phyloP scores from a whole-genome alignment of 768 basidiomycete species.

The Rhodotorula diobovata region DNA sequence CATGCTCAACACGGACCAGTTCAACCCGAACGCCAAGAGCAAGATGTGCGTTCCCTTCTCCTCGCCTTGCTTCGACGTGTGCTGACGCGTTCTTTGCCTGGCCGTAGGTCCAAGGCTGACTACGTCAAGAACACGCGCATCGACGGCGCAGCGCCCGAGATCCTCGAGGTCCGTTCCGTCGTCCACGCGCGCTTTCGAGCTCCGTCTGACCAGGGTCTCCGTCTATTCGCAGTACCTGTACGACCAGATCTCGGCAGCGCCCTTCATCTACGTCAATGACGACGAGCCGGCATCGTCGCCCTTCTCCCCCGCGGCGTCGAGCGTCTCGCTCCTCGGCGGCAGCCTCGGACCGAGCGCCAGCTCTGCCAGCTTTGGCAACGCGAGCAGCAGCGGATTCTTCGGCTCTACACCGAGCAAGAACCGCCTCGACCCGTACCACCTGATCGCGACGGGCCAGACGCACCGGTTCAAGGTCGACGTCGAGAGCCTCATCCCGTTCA shows the following conservation, averaged over 20 bases:
- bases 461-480: constrained; percentile 41
- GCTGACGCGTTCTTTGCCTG: neutral
- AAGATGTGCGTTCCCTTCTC: constrained; percentile 61
- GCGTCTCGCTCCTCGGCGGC: constrained; percentile 8
- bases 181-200: neutral
- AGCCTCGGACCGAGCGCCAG: constrained; percentile 14
- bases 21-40: constrained; percentile 93
- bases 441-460: constrained; percentile 61
- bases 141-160: constrained; percentile 73
- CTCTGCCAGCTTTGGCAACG: neutral
- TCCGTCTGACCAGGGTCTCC: too few species aligned
- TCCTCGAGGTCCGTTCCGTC: constrained; percentile 68
- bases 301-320: constrained; percentile 11
- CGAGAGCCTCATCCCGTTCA: constrained; percentile 43
- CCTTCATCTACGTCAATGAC: constrained; percentile 87
- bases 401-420: constrained; percentile 55
- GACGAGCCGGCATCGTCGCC: constrained; percentile 53
- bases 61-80: too few species aligned
- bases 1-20: constrained; percentile 94
- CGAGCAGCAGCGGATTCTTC: constrained; percentile 42
- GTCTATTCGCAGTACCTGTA: constrained; percentile 67
- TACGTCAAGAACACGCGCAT: constrained; percentile 88
- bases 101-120: constrained; percentile 63
- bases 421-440: constrained; percentile 85
- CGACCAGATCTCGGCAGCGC: constrained; percentile 92